Conservation (phyloP, 2,329 filamentous ascomycete species). For the Xylariaceae sp. region DNA sequence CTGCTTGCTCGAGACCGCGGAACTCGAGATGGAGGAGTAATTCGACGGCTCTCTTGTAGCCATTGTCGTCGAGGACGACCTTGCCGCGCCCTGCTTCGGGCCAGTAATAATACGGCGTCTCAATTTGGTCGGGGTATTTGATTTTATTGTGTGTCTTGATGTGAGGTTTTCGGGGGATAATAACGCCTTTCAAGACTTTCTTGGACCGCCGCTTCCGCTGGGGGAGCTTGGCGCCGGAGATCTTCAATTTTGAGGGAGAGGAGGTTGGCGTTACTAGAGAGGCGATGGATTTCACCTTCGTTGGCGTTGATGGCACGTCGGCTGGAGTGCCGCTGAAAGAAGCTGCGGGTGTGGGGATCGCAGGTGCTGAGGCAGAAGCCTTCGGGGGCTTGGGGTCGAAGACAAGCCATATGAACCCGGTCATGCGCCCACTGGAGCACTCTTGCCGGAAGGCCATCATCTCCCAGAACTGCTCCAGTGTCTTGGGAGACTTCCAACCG, state of each 20-base stretch:
- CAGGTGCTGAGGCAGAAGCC: not conserved
- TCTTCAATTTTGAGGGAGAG: constrained; percentile 29
- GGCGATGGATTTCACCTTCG: constrained; percentile 9
- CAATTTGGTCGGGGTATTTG: constrained; percentile 47
- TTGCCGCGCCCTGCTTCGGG: constrained; percentile 58
- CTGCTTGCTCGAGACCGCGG: constrained; percentile 58
- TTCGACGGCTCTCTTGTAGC: constrained; percentile 66
- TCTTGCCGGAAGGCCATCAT: constrained; percentile 97
- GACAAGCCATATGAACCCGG: constrained; percentile 92
- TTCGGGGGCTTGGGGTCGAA: constrained; percentile 54
- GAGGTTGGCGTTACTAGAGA: constrained; percentile 29
- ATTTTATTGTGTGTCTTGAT: constrained; percentile 57
- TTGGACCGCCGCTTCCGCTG: constrained; percentile 42
- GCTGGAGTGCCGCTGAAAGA: constrained; percentile 29
- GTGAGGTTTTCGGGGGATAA: constrained; percentile 60
- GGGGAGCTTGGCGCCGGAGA: constrained; percentile 15
- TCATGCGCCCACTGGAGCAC: constrained; percentile 85
- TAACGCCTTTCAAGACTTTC: constrained; percentile 52
- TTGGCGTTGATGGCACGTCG: constrained; percentile 7
- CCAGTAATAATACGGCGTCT: constrained; percentile 65
- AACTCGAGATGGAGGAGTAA: constrained; percentile 73
- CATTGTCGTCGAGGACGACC: constrained; percentile 57
- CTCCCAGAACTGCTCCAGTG: constrained; percentile 94
- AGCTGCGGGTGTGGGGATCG: constrained; percentile 26
- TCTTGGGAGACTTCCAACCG: constrained; percentile 78